Conservation (phyloP, 2,329 filamentous ascomycete species). For the Lasiodiplodia hormozganensis region DNA sequence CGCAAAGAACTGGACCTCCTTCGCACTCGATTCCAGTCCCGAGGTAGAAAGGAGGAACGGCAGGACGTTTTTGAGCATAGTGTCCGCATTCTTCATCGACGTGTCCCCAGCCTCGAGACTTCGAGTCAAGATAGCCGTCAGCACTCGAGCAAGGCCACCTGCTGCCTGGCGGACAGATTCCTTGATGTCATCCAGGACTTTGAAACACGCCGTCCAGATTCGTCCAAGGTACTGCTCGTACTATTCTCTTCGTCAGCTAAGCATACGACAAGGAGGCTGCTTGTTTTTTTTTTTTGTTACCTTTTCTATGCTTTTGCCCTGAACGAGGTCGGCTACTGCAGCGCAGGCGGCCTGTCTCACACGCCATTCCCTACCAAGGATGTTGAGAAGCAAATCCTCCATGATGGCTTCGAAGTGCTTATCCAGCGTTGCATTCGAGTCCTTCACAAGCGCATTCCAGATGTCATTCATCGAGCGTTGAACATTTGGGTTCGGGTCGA, state of each 20-base stretch:
- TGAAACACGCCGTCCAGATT: conserved; percentile 86
- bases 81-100: conserved; percentile 69
- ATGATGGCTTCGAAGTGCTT: conserved; percentile 88
- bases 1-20: conserved; percentile 86
- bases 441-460: conserved; percentile 95
- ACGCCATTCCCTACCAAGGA: conserved; percentile 91
- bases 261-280: background rate
- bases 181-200: conserved; percentile 96
- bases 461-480: conserved; percentile 97
- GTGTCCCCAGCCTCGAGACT: conserved; percentile 81
- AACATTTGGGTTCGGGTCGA: conserved; percentile 93
- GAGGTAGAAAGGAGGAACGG: conserved; percentile 90
- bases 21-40: conserved; percentile 84
- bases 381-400: conserved; percentile 82
- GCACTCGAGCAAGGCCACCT: conserved; percentile 77
- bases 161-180: conserved; percentile 84
- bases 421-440: conserved; percentile 77
- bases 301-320: conserved; percentile 70
- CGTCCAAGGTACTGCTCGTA: conserved; percentile 86
- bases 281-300: conserved; percentile 32
- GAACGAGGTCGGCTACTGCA: conserved; percentile 85
- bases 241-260: conserved; percentile 42
- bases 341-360: conserved; percentile 91
- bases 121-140: conserved; percentile 85
- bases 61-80: conserved; percentile 84